These are phyloP conservation scores for Thyridium curvatum DNA, from an alignment of 2,329 filamentous ascomycete genomes.

Conservation along the genomic window DNA sequence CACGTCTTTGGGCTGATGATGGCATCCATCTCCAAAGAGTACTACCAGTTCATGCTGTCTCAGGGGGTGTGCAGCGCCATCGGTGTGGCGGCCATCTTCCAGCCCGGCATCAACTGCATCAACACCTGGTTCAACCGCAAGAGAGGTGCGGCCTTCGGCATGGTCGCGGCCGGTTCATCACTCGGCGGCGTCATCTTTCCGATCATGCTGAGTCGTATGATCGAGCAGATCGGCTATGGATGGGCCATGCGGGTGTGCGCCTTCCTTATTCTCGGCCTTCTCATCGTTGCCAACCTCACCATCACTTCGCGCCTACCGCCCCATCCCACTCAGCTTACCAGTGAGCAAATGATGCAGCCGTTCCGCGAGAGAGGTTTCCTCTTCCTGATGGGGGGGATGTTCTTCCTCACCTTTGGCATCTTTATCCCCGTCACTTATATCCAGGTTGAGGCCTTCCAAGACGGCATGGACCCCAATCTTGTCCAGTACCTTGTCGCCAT, in stretches of 20 bases:
- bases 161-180: constrained; percentile 14
- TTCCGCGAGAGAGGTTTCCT: constrained; percentile 12
- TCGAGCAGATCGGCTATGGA: constrained; percentile 15
- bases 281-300: constrained; percentile 15
- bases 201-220: constrained; percentile 17
- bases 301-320: constrained; percentile 10
- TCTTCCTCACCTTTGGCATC: constrained; percentile 16
- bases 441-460: constrained; percentile 11
- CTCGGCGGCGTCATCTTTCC: constrained; percentile 21
- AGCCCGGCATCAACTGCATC: constrained; percentile 13
- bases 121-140: constrained; percentile 13
- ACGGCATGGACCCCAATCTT: constrained; percentile 10
- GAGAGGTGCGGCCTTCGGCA: constrained; percentile 17
- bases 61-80: constrained; percentile 15
- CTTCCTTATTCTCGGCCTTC: constrained; percentile 18
- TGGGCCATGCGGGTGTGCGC: constrained; percentile 20
- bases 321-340: not conserved
- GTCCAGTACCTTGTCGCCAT: constrained; percentile 16
- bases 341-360: constrained; percentile 8
- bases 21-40: constrained; percentile 33
- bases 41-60: constrained; percentile 22
- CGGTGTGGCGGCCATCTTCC: constrained; percentile 11
- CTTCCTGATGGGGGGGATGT: constrained; percentile 11
- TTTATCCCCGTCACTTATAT: constrained; percentile 18
- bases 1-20: constrained; percentile 55